phyloP scores from a whole-genome alignment of 805 yeast genomes.

The Yarrowia keelungensis region DNA sequence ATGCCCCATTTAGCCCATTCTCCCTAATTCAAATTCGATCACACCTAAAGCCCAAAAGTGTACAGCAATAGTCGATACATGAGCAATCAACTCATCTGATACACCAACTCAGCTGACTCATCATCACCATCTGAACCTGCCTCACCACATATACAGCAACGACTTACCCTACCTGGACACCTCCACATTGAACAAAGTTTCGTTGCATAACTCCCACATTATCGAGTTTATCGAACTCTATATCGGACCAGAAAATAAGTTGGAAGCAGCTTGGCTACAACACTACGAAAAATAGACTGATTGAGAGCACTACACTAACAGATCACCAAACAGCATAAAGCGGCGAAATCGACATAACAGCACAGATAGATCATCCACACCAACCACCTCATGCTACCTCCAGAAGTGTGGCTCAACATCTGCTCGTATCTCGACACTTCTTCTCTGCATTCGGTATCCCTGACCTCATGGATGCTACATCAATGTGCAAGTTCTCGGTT shows the following conservation, averaged over 20 bases:
- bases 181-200: neutral
- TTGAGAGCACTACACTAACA: too few species aligned
- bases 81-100: too few species aligned
- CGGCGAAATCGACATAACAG: too few species aligned
- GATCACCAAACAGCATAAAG: too few species aligned
- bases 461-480: slow-evolving; percentile 12
- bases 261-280: neutral
- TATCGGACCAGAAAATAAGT: neutral
- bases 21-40: too few species aligned
- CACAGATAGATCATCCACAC: too few species aligned
- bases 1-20: too few species aligned
- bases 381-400: slow-evolving; percentile 10
- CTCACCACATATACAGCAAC: neutral
- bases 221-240: slow-evolving; percentile 16
- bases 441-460: neutral
- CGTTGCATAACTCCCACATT: slow-evolving; percentile 19
- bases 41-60: too few species aligned
- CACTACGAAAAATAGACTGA: neutral
- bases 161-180: neutral
- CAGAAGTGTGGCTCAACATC: slow-evolving; percentile 33
- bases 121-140: too few species aligned
- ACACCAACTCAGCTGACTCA: too few species aligned
- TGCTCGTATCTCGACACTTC: slow-evolving; percentile 8
- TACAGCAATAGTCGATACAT: too few species aligned
- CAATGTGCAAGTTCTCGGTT: slow-evolving; percentile 8